phyloP scores from a whole-genome alignment of 306 rosid genomes.

The Prunus mira region DNA sequence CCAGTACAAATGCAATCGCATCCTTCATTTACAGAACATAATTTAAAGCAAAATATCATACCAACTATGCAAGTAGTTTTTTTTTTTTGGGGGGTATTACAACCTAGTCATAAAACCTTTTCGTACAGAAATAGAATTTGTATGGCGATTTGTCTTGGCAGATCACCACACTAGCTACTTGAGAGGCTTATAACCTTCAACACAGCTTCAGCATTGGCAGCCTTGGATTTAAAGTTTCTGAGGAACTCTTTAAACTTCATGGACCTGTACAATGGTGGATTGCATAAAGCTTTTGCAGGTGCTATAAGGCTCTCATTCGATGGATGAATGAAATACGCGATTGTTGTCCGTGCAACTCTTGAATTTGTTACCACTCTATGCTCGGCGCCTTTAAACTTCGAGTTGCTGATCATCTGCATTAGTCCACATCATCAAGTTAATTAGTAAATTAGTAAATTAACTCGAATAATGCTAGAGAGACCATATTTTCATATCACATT shows the following conservation, averaged over 20 bases:
- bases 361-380: slow-evolving; percentile 69
- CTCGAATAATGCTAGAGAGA: background rate
- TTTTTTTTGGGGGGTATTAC: too few relatives aligned
- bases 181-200: background rate
- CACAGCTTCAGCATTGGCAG: slow-evolving; percentile 37
- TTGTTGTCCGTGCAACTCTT: slow-evolving; percentile 40
- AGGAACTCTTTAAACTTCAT: slow-evolving; percentile 46
- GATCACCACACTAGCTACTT: background rate
- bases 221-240: slow-evolving; percentile 21
- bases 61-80: too few relatives aligned
- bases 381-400: slow-evolving; percentile 56
- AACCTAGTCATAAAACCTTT: background rate
- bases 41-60: too few relatives aligned
- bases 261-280: slow-evolving; percentile 38
- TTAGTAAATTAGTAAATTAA: too few relatives aligned
- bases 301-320: slow-evolving; percentile 41
- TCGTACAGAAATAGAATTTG: background rate
- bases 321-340: slow-evolving; percentile 54
- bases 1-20: background rate
- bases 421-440: background rate
- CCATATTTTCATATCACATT: background rate
- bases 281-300: slow-evolving; percentile 45
- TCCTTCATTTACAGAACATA: background rate
- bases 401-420: slow-evolving; percentile 54
- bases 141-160: background rate